These are phyloP conservation scores for Scedosporium dehoogii DNA, from an alignment of 2,329 filamentous ascomycete species.

Conservation along the genomic window DNA sequence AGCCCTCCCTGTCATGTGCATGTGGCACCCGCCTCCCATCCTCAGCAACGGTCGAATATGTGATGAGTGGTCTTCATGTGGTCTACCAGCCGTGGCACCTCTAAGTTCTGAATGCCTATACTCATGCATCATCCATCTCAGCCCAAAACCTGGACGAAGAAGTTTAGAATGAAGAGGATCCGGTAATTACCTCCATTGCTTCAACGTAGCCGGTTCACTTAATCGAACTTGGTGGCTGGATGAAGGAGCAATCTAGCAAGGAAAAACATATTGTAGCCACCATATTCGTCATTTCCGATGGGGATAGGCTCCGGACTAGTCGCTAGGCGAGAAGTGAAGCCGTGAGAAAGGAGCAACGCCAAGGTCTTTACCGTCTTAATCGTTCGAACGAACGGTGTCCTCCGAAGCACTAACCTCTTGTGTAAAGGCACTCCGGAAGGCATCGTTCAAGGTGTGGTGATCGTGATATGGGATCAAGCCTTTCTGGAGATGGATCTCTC, in stretches of 20 bases:
- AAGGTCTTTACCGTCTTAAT: neutral
- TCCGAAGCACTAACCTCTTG: neutral
- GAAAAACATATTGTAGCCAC: constrained; percentile 26
- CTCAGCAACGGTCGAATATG: too few relatives aligned
- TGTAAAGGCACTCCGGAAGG: neutral
- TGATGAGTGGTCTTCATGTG: too few relatives aligned
- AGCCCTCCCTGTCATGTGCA: too few relatives aligned
- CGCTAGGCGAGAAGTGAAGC: constrained; percentile 13
- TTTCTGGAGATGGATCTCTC: constrained; percentile 23
- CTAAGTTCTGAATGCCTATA: too few relatives aligned
- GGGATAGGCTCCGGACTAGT: constrained; percentile 23
- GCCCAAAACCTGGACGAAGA: too few relatives aligned
- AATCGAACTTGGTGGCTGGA: constrained; percentile 21
- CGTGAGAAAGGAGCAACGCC: neutral
- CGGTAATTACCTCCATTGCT: too few relatives aligned
- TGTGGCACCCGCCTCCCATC: too few relatives aligned
- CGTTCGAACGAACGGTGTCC: neutral
- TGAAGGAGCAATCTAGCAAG: constrained; percentile 27
- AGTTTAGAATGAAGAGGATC: too few relatives aligned
- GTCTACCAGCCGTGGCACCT: too few relatives aligned
- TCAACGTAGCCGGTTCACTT: too few relatives aligned
- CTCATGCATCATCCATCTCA: too few relatives aligned
- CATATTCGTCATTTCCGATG: constrained; percentile 25
- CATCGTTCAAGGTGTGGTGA: neutral
- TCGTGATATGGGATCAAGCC: constrained; percentile 17